Conservation (phyloP, 371 early-diverging fungal genomes). For the Smittium mucronatum region DNA sequence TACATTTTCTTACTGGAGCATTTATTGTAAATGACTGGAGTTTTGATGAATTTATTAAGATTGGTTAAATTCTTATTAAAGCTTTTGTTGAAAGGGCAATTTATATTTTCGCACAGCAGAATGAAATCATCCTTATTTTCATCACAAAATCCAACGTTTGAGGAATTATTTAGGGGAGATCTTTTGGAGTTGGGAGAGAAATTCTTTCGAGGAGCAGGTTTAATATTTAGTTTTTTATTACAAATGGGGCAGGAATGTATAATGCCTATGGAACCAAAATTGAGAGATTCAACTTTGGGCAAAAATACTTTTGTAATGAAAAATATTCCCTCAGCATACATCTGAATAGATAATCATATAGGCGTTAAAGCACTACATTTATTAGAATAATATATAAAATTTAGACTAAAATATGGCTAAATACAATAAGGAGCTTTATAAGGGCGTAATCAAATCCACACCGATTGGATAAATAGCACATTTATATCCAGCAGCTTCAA, state of each 20-base stretch:
- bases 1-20: neutral
- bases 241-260: neutral
- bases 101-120: neutral
- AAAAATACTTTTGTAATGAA: neutral
- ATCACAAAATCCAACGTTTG: neutral
- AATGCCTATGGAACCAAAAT: neutral
- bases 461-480: no score
- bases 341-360: neutral
- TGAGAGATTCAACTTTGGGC: neutral
- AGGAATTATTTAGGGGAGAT: neutral
- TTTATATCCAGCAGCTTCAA: no score
- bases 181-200: neutral
- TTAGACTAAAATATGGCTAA: no score
- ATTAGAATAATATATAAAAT: no score
- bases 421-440: no score
- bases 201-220: neutral
- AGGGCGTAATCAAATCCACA: no score
- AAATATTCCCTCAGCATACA: neutral
- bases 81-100: neutral
- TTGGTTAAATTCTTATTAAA: neutral
- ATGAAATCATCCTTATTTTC: neutral
- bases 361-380: no score
- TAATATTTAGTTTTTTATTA: neutral
- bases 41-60: neutral
- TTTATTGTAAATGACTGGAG: neutral